Evolutionary conservation across 2,329 filamentous ascomycete genomes (phyloP).

Genomic region (Penicillium rolfsii): DNA sequence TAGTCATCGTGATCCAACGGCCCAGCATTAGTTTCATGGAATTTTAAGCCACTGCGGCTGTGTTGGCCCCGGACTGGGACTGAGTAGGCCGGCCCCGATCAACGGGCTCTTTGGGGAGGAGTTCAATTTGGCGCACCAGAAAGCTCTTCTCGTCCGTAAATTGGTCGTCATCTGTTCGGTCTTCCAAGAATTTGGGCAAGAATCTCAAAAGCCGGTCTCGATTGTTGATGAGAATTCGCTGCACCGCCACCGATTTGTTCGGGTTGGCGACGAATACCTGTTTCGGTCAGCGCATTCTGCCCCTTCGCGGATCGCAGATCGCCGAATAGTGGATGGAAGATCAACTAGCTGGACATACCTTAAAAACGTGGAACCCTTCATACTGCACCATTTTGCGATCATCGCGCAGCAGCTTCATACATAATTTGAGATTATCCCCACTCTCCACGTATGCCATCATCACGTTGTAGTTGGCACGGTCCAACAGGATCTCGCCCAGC

Average conservation of each 20-base stretch:
- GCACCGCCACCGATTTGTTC: slow-evolving; percentile 94
- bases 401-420: slow-evolving; percentile 95
- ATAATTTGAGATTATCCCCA: slow-evolving; percentile 94
- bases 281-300: slow-evolving; percentile 23
- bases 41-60: slow-evolving; percentile 35
- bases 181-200: slow-evolving; percentile 87
- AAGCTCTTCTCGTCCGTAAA: slow-evolving; percentile 98
- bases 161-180: slow-evolving; percentile 95
- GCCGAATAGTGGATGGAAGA: not conserved
- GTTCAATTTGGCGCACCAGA: slow-evolving; percentile 86
- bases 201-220: slow-evolving; percentile 88
- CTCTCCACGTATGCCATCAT: slow-evolving; percentile 98
- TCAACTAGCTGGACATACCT: slow-evolving; percentile 53
- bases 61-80: slow-evolving; percentile 33
- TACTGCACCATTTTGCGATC: slow-evolving; percentile 99
- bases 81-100: slow-evolving; percentile 39
- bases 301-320: not conserved
- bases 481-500: slow-evolving; percentile 89
- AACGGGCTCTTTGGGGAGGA: slow-evolving; percentile 48
- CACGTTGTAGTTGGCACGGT: slow-evolving; percentile 94
- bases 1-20: slow-evolving; percentile 14
- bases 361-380: slow-evolving; percentile 98
- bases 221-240: slow-evolving; percentile 95
- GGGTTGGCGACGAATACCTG: slow-evolving; percentile 96
- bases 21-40: slow-evolving; percentile 15